Evolutionary conservation across 352 stramenopile species (phyloP), one percentile per base, ranked within the genome.

Genomic region (Halophytophthora polymorphica): DNA sequence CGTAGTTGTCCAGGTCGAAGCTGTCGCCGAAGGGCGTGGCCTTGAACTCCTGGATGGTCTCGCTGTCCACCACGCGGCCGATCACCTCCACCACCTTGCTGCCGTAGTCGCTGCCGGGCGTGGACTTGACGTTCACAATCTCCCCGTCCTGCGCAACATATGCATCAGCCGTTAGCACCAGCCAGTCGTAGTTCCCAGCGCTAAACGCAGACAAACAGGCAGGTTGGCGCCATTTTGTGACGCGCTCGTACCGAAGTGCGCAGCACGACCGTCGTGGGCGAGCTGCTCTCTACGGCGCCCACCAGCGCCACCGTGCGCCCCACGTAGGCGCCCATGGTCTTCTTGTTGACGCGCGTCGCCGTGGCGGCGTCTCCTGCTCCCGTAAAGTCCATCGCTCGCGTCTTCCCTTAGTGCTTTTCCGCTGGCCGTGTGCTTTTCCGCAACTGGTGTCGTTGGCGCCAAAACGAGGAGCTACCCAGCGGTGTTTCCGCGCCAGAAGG

Each of bases 11-110:
- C 41, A 94, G 58, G 38, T 93, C 84, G 45, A 90, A 86, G 58
- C 83, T 73, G 48, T 93, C 84, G 14, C 80, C 78, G 42, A 90
- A 94, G 45, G 85, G 77, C 58, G 82, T 93, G 29, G 69, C 81
- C 66, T 94, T 94, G 65, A 91, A 92, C 63, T 94, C 82, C 52
- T 93, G 64, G 43, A 94, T 69, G 38, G 76, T 86, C 51, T 88
- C 72, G 37, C 59, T 65, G 48, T 90, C 75, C 43, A 80, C 48
- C 12, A 93, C 84, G 18, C 77, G 76, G 17, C 84, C 84, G 19
- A 94, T 93, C 50, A 94, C 84, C 50, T 94, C 84, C 42, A 94
- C 82, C 15, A 86, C 72, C 68, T 93, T 91, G 64, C 82, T 90
- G 64, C 73, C 74, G 52, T 87, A 94, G 61, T 94, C 77, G 45